A percentile compares a stretch with the other conserved stretches of the same genome.
These are phyloP conservation scores for Fusarium musae DNA, from an alignment of 2,329 filamentous ascomycete genomes.

Conservation along the genomic window DNA sequence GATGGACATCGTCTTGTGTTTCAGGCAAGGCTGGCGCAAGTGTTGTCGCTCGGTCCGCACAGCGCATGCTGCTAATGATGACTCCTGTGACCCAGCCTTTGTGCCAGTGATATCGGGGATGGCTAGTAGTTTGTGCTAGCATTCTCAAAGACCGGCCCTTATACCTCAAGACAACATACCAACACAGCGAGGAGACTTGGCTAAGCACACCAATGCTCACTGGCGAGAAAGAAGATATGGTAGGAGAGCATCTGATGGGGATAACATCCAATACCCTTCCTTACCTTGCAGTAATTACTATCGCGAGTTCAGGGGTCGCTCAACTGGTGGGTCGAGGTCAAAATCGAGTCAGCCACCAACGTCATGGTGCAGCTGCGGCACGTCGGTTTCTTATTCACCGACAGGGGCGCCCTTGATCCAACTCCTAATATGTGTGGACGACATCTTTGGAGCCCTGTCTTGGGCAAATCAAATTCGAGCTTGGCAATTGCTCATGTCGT, in stretches of 20 bases:
- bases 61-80: neutral
- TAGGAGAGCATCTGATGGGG: conserved; percentile 17
- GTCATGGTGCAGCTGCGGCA: conserved; percentile 39
- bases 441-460: neutral
- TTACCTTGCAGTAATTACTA: neutral
- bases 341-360: conserved; percentile 37
- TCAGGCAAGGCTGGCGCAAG: conserved; percentile 32
- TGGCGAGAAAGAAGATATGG: neutral
- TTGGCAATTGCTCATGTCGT: conserved; percentile 25
- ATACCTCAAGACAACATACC: neutral
- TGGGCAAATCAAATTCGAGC: conserved; percentile 25
- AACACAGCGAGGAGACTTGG: neutral
- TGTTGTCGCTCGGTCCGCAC: neutral
- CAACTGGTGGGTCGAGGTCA: conserved; percentile 4
- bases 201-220: neutral
- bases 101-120: neutral
- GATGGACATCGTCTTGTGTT: conserved; percentile 39
- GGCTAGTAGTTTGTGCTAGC: neutral
- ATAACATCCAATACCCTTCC: neutral
- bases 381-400: conserved; percentile 34
- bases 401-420: conserved; percentile 5
- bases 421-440: neutral
- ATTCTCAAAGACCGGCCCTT: neutral
- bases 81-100: neutral
- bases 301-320: conserved; percentile 36